Evolutionary conservation across 306 rosid species (phyloP), one percentile per base, ranked within the genome.

Genomic region (Astragalus glycyphyllos): DNA sequence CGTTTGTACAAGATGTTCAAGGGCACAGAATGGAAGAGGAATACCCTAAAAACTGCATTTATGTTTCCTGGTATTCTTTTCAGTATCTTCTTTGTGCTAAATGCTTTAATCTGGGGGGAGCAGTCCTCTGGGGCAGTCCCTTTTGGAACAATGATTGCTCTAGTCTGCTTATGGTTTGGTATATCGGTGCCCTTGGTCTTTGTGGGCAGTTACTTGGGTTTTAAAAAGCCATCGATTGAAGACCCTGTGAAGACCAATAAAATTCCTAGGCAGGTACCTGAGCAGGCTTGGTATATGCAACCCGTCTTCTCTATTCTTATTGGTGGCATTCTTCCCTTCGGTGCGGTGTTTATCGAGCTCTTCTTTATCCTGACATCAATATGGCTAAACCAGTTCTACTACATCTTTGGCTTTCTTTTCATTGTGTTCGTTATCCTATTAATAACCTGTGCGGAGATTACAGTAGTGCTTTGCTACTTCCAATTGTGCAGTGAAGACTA

Each of bases 261-360:
- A 86, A 94, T 94, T 73, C 99, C 99, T 9, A 81, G 97, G 81
- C 99, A 94, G 85, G 77, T 89, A 55, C 99, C 99, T 3, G 96
- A 91, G 82, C 99, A 94, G 81, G 92, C 99, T n/a, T 94, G 99
- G 99, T 94, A 94, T 69, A 94, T 94, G 99, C 82, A 82, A 38
- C 96, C 97, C 3, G 85, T 87, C 79, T 91, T 94, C 91, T 94
- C 99, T 47, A 78, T 94, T 48, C 99, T 94, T 65, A 85, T 94
- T 35, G 99, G 99, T 69, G 99, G 99, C 73, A 94, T 94, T 74
- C 99, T 94, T 81, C 99, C 99, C 75, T 94, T 94, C 34, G 97
- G 97, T 57, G 99, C 99, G 8, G 99, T 91, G 67, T 94, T 94
- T 65, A 94, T 94, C 8, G 99, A 94, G 86, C 92, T 94, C 69